A percentile compares a stretch with the other conserved stretches of the same genome.
These are phyloP conservation scores for Debaryomyces nepalensis DNA, from an alignment of 1,139 yeast species.

Conservation along the genomic window DNA sequence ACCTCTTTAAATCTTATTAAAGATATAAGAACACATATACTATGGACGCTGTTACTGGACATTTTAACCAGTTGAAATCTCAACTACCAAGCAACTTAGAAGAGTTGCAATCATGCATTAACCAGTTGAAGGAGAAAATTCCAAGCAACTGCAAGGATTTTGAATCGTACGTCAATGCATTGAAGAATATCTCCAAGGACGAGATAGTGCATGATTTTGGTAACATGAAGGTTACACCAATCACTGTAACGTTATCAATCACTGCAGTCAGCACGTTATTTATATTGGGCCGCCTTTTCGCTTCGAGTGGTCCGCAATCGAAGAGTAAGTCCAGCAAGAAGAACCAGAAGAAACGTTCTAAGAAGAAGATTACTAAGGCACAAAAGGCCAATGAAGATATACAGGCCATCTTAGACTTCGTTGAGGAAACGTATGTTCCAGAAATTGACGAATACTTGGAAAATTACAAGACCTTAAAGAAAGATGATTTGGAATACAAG, in stretches of 20 bases:
- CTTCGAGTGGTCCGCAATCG: constrained; percentile 14
- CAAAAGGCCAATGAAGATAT: constrained; percentile 48
- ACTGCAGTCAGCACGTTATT: constrained; percentile 37
- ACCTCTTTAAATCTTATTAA: neutral
- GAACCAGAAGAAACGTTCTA: constrained; percentile 28
- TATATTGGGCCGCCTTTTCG: constrained; percentile 20
- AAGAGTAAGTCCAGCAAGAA: constrained; percentile 18
- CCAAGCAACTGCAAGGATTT: constrained; percentile 10
- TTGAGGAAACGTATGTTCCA: constrained; percentile 49
- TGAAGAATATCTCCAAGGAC: constrained; percentile 20
- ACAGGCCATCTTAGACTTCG: constrained; percentile 46
- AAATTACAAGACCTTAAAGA: constrained; percentile 35
- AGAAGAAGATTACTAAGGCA: constrained; percentile 48
- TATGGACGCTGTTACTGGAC: constrained; percentile 17
- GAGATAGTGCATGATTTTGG: constrained; percentile 37
- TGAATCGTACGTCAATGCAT: constrained; percentile 9
- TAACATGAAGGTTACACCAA: constrained; percentile 36
- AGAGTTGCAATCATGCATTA: constrained; percentile 18
- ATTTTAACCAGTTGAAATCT: constrained; percentile 18
- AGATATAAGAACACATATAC: neutral
- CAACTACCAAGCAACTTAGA: constrained; percentile 17
- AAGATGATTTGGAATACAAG: constrained; percentile 52
- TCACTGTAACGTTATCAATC: constrained; percentile 40
- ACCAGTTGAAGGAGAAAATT: constrained; percentile 15
- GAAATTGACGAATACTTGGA: constrained; percentile 48